phyloP scores from a whole-genome alignment of 2,329 filamentous ascomycete species.

The Ophiostoma tasmaniense region DNA sequence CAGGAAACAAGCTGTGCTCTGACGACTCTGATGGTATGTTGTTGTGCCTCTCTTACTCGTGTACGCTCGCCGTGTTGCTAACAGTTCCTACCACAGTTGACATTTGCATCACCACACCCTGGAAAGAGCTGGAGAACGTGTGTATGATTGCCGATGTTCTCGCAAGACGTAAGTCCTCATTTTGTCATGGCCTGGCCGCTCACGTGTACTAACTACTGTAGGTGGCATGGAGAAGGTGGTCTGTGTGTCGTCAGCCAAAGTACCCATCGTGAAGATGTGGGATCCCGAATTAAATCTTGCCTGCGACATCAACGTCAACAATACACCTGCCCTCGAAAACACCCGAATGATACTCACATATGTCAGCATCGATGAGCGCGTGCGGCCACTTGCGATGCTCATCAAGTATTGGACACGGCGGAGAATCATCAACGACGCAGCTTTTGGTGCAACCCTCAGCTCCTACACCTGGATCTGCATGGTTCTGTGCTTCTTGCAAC shows the following conservation, averaged over 20 bases:
- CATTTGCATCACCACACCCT: constrained; percentile 90
- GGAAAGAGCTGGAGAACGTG: constrained; percentile 79
- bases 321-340: constrained; percentile 87
- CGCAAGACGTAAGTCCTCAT: constrained; percentile 60
- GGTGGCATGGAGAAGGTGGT: constrained; percentile 96
- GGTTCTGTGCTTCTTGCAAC: constrained; percentile 92
- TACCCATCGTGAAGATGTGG: constrained; percentile 98
- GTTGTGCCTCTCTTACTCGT: neutral
- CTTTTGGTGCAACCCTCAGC: constrained; percentile 85
- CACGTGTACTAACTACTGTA: constrained; percentile 22
- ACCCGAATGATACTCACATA: constrained; percentile 98
- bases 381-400: constrained; percentile 89
- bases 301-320: constrained; percentile 99
- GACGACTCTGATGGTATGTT: constrained; percentile 86
- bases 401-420: constrained; percentile 95
- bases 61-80: neutral
- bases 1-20: constrained; percentile 87
- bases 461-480: constrained; percentile 99
- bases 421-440: constrained; percentile 94
- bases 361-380: constrained; percentile 82
- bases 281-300: constrained; percentile 83
- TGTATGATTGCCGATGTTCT: constrained; percentile 84
- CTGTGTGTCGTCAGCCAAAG: constrained; percentile 89
- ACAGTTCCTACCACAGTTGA: constrained; percentile 55
- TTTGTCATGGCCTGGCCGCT: neutral